A percentile compares a stretch with the other conserved stretches of the same genome.
Evolutionary conservation across 331 rosid genomes (phyloP).

Genomic region (Malus hybrid): DNA sequence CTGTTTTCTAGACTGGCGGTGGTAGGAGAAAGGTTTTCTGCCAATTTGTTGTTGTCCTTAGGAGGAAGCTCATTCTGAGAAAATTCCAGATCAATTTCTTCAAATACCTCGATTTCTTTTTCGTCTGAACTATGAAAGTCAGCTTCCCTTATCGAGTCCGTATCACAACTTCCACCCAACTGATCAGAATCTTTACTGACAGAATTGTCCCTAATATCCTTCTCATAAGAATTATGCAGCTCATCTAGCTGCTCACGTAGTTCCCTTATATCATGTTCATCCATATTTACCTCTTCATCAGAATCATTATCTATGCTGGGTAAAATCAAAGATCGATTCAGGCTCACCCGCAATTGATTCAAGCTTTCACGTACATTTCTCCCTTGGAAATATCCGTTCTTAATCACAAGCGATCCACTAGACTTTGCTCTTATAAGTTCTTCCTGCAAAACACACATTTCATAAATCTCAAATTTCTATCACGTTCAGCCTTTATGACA

Average conservation of each 20-base stretch:
- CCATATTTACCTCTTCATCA: conserved; percentile 50
- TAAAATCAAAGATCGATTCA: conserved; percentile 77
- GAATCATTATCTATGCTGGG: conserved; percentile 49
- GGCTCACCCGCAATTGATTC: conserved; percentile 75
- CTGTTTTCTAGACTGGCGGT: conserved; percentile 34
- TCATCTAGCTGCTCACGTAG: conserved; percentile 63
- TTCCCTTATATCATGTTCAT: conserved; percentile 67
- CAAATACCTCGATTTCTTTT: conserved; percentile 44
- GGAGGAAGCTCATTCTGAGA: conserved; percentile 23
- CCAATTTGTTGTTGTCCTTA: conserved; percentile 26
- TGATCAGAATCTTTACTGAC: conserved; percentile 45
- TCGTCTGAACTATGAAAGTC: conserved; percentile 34
- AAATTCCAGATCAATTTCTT: conserved; percentile 35
- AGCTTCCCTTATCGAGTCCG: conserved; percentile 40
- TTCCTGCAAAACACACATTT: conserved; percentile 51
- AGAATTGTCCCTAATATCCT: conserved; percentile 25
- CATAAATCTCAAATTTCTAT: conserved; percentile 2
- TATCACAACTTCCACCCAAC: conserved; percentile 47
- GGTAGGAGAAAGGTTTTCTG: conserved; percentile 21
- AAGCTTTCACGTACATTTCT: conserved; percentile 75
- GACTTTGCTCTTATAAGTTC: conserved; percentile 87
- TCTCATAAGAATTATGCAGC: conserved; percentile 53
- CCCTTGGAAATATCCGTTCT: conserved; percentile 52
- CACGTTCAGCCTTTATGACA: not conserved
- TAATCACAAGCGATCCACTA: conserved; percentile 34